phyloP scores from a whole-genome alignment of 2,329 filamentous ascomycete species.

The Venturiaceae sp. region DNA sequence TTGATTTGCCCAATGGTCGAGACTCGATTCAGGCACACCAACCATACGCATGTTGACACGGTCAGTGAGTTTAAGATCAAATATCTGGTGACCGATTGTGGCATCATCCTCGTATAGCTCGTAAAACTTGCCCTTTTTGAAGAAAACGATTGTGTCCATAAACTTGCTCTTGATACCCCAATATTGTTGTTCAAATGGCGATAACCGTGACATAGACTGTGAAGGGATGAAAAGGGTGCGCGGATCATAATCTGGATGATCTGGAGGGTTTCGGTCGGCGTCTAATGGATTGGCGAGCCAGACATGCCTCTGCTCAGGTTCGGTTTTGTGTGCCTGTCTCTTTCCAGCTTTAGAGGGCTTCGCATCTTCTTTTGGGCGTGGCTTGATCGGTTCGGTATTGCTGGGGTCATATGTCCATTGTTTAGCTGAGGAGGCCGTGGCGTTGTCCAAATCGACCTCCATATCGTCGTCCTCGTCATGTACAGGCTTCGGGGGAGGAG shows the following conservation, averaged over 20 bases:
- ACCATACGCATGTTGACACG: slow-evolving; percentile 99
- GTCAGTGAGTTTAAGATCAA: slow-evolving; percentile 95
- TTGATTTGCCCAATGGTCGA: slow-evolving; percentile 97
- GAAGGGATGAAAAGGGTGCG: slow-evolving; percentile 86
- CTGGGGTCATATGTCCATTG: slow-evolving; percentile 72
- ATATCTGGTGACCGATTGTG: slow-evolving; percentile 89
- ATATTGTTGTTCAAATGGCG: slow-evolving; percentile 94
- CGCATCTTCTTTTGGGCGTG: slow-evolving; percentile 14
- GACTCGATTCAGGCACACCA: slow-evolving; percentile 85
- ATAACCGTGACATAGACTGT: slow-evolving; percentile 69
- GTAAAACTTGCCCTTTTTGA: slow-evolving; percentile 99
- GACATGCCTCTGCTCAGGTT: slow-evolving; percentile 76
- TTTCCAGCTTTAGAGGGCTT: slow-evolving; percentile 26
- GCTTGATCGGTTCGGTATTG: slow-evolving; percentile 33
- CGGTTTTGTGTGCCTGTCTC: slow-evolving; percentile 65
- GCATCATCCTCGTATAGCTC: slow-evolving; percentile 98
- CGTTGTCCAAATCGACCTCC: slow-evolving; percentile 45
- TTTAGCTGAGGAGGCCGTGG: slow-evolving; percentile 58
- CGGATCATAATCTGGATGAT: slow-evolving; percentile 83
- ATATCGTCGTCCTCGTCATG: slow-evolving; percentile 37
- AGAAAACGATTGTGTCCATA: slow-evolving; percentile 96
- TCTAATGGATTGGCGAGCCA: slow-evolving; percentile 86
- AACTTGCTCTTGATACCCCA: slow-evolving; percentile 99
- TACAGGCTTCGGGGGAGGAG: slow-evolving; percentile 32
- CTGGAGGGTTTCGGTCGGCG: slow-evolving; percentile 68